Conservation (phyloP, 2,329 filamentous ascomycete species). For the Fusarium continuum region DNA sequence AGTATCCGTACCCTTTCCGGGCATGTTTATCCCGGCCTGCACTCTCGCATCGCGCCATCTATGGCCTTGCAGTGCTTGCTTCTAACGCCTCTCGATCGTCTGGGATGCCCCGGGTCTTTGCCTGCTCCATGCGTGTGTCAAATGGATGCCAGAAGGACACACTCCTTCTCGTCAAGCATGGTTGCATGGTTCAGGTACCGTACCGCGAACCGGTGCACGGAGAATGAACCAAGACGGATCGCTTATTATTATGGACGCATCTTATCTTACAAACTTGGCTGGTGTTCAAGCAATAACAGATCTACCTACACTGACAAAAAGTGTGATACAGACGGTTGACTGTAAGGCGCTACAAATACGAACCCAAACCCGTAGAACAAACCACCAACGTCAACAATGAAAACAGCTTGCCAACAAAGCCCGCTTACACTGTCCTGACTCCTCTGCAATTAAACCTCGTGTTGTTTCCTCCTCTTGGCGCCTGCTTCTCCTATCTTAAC, state of each 20-base stretch:
- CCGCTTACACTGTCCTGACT: conserved; percentile 21
- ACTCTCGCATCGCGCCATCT: conserved; percentile 37
- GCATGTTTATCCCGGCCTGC: conserved; percentile 13
- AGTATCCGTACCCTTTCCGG: conserved; percentile 3
- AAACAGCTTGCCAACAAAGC: conserved; percentile 14
- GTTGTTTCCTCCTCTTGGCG: conserved; percentile 25
- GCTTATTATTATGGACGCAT: conserved; percentile 15
- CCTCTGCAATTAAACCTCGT: conserved; percentile 25
- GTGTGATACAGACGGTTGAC: background rate
- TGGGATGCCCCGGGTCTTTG: conserved; percentile 21
- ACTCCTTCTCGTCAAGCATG: conserved; percentile 10
- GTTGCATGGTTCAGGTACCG: conserved; percentile 27
- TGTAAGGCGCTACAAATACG: background rate
- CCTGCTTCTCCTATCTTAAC: background rate
- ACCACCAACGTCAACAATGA: background rate
- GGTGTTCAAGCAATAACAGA: conserved; percentile 1
- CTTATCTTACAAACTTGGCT: conserved; percentile 16
- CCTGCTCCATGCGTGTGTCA: conserved; percentile 26
- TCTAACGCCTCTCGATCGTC: conserved; percentile 24
- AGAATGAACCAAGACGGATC: conserved; percentile 14
- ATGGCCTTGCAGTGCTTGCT: conserved; percentile 13
- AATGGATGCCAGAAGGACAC: conserved; percentile 6
- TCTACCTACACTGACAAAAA: background rate
- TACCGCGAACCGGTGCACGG: conserved; percentile 12
- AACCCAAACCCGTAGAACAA: background rate